Evolutionary conservation across 306 rosid species (phyloP).

Genomic region (Prunus padus): DNA sequence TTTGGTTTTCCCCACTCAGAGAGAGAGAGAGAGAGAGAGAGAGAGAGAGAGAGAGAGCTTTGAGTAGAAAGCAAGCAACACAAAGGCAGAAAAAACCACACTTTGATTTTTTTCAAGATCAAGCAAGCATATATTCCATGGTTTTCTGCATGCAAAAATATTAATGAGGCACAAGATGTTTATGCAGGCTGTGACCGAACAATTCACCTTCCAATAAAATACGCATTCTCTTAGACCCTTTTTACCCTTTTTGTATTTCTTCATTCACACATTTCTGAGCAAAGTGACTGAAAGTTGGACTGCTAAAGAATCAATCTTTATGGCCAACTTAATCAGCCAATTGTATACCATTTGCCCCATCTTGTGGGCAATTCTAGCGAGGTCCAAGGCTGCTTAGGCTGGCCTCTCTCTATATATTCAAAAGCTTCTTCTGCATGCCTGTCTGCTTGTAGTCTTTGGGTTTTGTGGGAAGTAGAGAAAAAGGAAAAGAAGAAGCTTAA

Average conservation of each 20-base stretch:
- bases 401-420: conserved; percentile 23
- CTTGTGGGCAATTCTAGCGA: conserved; percentile 27
- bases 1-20: conserved; percentile 10
- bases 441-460: conserved; percentile 31
- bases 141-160: conserved; percentile 27
- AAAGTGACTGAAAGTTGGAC: conserved; percentile 53
- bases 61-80: conserved; percentile 91
- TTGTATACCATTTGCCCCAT: conserved; percentile 25
- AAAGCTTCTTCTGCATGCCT: conserved; percentile 18
- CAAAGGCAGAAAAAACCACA: conserved; percentile 38
- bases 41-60: conserved; percentile 25
- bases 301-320: conserved; percentile 73
- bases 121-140: conserved; percentile 87
- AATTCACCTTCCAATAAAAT: conserved; percentile 39
- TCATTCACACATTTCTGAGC: conserved; percentile 41
- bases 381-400: conserved; percentile 10
- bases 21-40: conserved; percentile 19
- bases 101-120: conserved; percentile 52
- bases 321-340: conserved; percentile 42
- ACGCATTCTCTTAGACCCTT: conserved; percentile 34
- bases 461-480: conserved; percentile 25
- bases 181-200: conserved; percentile 6
- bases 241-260: conserved; percentile 40
- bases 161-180: conserved; percentile 25
- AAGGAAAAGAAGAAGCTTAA: background rate